Conservation (phyloP, 805 yeast genomes). For the Candida glaebosa region DNA sequence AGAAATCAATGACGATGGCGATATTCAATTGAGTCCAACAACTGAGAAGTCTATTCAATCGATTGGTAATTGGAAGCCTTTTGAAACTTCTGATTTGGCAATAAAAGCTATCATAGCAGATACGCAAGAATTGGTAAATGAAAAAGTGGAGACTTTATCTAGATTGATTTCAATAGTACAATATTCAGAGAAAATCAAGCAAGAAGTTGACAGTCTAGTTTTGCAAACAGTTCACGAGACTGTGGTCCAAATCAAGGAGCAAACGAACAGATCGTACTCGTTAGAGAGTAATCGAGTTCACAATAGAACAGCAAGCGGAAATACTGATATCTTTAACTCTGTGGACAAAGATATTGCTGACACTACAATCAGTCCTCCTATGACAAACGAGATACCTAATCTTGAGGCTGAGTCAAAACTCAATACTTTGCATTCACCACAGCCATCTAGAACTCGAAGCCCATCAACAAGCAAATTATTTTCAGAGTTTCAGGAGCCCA, state of each 20-base stretch:
- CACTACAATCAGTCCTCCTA: neutral
- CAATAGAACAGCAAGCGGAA: constrained; percentile 10
- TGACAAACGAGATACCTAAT: neutral
- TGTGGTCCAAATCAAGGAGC: constrained; percentile 49
- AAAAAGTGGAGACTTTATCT: constrained; percentile 65
- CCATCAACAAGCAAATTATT: constrained; percentile 15
- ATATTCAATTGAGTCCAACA: constrained; percentile 51
- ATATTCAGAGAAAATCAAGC: constrained; percentile 71
- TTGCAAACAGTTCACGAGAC: constrained; percentile 61
- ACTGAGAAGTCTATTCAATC: constrained; percentile 54
- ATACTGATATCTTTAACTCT: constrained; percentile 13
- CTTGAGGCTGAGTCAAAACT: constrained; percentile 12
- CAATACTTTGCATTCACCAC: constrained; percentile 20
- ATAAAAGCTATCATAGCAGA: constrained; percentile 61
- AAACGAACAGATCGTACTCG: constrained; percentile 13
- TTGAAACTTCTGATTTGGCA: constrained; percentile 63
- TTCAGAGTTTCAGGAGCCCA: constrained; percentile 12
- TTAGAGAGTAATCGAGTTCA: constrained; percentile 6
- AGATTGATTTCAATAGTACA: constrained; percentile 72
- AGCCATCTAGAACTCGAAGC: constrained; percentile 31
- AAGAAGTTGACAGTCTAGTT: constrained; percentile 72
- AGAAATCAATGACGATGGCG: constrained; percentile 26
- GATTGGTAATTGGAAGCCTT: constrained; percentile 41
- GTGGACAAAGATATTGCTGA: constrained; percentile 6
- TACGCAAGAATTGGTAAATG: constrained; percentile 56